Conservation (phyloP, 257 asterid genomes). For the Paulownia fortunei region DNA sequence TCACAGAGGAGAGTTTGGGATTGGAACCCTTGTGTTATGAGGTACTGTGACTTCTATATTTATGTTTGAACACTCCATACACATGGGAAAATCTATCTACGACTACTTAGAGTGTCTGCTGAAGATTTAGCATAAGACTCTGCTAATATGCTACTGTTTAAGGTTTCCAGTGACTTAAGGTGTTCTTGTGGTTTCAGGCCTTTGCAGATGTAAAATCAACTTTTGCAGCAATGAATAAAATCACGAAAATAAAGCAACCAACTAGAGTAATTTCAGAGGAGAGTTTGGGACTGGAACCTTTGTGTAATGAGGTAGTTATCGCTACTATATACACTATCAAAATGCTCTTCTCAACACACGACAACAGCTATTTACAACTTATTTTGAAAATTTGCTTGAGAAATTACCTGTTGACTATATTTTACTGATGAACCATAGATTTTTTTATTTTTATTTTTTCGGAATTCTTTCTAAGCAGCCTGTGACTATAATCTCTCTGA, state of each 20-base stretch:
- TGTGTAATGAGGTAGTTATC: conserved; percentile 71
- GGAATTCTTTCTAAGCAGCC: not conserved
- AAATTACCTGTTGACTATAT: not conserved
- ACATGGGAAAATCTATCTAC: too few species aligned
- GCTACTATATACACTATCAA: too few species aligned
- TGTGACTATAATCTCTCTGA: not conserved
- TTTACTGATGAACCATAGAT: not conserved
- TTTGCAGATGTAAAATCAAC: conserved; percentile 62
- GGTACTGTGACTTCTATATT: too few species aligned
- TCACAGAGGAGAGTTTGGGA: conserved; percentile 58
- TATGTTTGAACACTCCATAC: too few species aligned
- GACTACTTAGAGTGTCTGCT: too few species aligned
- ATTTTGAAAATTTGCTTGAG: not conserved
- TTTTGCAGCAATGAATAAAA: conserved; percentile 44
- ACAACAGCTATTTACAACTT: not conserved
- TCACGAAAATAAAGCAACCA: conserved; percentile 49
- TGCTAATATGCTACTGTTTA: too few species aligned
- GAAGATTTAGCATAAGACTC: too few species aligned
- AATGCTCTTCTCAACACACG: too few species aligned
- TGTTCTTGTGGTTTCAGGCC: conserved; percentile 56
- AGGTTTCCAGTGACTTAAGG: too few species aligned
- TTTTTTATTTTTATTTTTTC: not conserved
- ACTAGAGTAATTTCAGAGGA: conserved; percentile 53
- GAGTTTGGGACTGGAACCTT: conserved; percentile 69
- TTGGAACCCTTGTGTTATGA: conserved; percentile 72